Conservation (phyloP, 2,329 filamentous ascomycete species). For the Pseudogymnoascus sp. region DNA sequence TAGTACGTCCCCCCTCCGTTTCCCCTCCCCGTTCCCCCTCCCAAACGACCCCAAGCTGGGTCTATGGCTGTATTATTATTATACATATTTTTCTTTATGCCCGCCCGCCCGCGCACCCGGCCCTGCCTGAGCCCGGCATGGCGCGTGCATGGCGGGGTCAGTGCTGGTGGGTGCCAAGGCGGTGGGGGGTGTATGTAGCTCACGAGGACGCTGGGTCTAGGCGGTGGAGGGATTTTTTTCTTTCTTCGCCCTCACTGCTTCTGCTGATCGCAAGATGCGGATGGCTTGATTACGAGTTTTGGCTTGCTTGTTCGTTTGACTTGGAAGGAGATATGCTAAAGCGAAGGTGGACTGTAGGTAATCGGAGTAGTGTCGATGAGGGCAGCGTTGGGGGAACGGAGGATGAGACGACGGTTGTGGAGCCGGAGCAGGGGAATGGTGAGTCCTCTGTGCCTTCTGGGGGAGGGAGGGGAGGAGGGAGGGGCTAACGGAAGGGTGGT, state of each 20-base stretch:
- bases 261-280: background rate
- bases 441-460: slow-evolving; percentile 28
- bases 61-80: background rate
- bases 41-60: background rate
- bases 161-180: background rate
- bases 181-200: background rate
- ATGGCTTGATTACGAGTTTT: background rate
- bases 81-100: background rate
- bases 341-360: slow-evolving; percentile 29
- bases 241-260: background rate
- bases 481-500: slow-evolving; percentile 7
- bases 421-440: slow-evolving; percentile 93
- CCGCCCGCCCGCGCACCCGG: background rate
- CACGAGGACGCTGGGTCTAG: background rate
- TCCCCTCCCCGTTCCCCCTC: background rate
- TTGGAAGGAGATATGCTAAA: background rate
- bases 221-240: background rate
- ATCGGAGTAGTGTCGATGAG: slow-evolving; percentile 30
- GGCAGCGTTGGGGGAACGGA: slow-evolving; percentile 39
- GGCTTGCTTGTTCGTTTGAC: too few species aligned
- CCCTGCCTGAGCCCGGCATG: background rate
- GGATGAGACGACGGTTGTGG: slow-evolving; percentile 71
- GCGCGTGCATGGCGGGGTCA: background rate
- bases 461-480: slow-evolving; percentile 16
- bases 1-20: background rate